Base-by-base conservation (phyloP, 768 basidiomycete species). In the Collybia sordida region DNA sequence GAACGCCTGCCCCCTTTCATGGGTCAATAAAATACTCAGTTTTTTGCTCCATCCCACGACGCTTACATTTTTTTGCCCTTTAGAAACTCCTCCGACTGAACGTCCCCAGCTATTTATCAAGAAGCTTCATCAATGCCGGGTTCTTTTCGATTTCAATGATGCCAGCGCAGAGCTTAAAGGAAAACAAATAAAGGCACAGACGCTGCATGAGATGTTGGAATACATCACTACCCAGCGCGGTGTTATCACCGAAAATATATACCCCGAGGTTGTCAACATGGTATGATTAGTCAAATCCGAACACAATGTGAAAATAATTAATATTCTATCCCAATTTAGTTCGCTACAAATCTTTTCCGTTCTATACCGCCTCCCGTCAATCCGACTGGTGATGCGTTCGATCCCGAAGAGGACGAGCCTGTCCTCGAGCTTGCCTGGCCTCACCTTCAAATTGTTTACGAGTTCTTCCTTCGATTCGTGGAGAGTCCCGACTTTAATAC, bases 301-400 rank as follows among this genome's bases (percentile, higher is more conserved):
- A 12, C 42, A 31, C 36, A 55, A 11, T 25, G 41, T 44, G 35
- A 43, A 55, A 47, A 24, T 27, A 41, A 12, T 39, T 42, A 47
- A 54, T 51, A 34, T 38, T 41, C 42, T 46, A 45, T 57, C 23
- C 25, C 42, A 56, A 9, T 49, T 12, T 66, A 98, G 96, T 99
- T 98, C 78, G 89, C 92, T 43, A 86, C 88, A 65, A 99, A 99
- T 73, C 88, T 99, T 59, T 99, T 99, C 79, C 91, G 97, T 56
- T 94, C 97, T 64, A 98, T 99, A 82, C 97, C 97, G 72, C 97
- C 97, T 61, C 97, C 95, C 38, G 96, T 98, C 51, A 99, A 99
- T 63, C 97, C 97, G 4, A 90, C 86, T 11, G 97, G 97, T 47
- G 97, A 99, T 67, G 97, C 96, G 1, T 99, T 97, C 65, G 97